Evolutionary conservation across 75 land plant species (phyloP), one percentile per base, ranked within the genome.

Genomic region (Azolla pinnata): DNA sequence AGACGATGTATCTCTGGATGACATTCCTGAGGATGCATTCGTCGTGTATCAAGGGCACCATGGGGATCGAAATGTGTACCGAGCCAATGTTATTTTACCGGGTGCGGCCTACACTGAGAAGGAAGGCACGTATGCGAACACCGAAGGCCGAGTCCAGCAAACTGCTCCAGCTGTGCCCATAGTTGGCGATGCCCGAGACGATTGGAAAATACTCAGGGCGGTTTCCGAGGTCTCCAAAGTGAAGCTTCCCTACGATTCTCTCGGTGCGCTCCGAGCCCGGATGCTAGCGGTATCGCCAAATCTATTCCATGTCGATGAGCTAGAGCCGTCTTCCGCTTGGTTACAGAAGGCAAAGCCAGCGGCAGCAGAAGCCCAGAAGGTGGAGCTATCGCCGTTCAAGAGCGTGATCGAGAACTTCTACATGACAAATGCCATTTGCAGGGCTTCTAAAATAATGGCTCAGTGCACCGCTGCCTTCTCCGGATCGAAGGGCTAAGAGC

Each of bases 21-120:
- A 79, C 26, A 61, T 93, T 61, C 90, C 98, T 0, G 55, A 61
- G 12, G 96, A 88, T 73, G 80, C 90, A n/a, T 93, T 93, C 71
- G 98, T 93, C n/a, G 87, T 93, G 18, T 93, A 93, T 60, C 98
- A 93, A 63, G 98, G 98, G 0, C 98, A 93, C 59, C 98, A 93
- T 78, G 98, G 98, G 16, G 98, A 93, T 57, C 75, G 67, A 9
- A 61, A 90, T 59, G 96, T 83, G 9, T 88, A 88, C 53, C 80
- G 98, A 16, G 98, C 98, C 31, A 88, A 93, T 71, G 74, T 88
- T 1, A 88, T 93, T 56, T 62, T 93, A 1, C 98, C 98, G 0
- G 77, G 90, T 14, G 33, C 86, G 27, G 87, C 98, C 18, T 93
- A 85, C 56, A 81, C 68, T 31, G 98, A 93, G 79, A 93, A 93